Evolutionary conservation across 2,329 filamentous ascomycete genomes (phyloP), one percentile per base, ranked within the genome.

Genomic region (Lachnellula cervina): DNA sequence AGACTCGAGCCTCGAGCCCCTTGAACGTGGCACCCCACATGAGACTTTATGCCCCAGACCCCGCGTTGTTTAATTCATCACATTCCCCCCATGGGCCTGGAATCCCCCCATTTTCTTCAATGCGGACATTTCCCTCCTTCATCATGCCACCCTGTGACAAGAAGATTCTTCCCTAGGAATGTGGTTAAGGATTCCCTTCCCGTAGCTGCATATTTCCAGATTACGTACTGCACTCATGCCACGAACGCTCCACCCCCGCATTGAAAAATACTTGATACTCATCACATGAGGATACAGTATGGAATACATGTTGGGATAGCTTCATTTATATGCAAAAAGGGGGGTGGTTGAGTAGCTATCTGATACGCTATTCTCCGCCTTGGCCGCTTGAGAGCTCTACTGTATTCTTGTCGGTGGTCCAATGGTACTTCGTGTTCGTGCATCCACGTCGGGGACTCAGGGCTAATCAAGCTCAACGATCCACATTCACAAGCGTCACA

Each of bases 81-180:
- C 28, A 32, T 32, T 32, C 28, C 5, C 28, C 28, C 28, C 9
- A 11, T 8, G 8, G 9, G 11, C 8, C 28, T 32, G 28, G 28
- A n/a, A n/a, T 40, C n/a, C 8, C 2, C n/a, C 2, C 16, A n/a
- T 40, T 40, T 1, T 38, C 7, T n/a, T 40, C 5, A 9, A 6
- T 40, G 16, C n/a, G 37, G 11, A 16, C 14, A 40, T 17, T 6
- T n/a, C 37, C 1, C 5, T 21, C 14, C 14, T 6, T 16, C 5
- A 8, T n/a, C 37, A 16, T 25, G 19, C 43, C 28, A n/a, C 37
- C 55, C 32, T 40, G 50, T 57, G 46, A 53, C 52, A 34, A 16
- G 16, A 21, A 51, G 42, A 55, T 47, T 51, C 42, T 51, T 32
- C 23, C 34, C 23, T 17, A 40, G 37, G 37, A 40, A n/a, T 40